Percentiles rank a stretch among this genome's conserved stretches.
These are phyloP conservation scores for Globisporangium canariense DNA, from an alignment of 352 stramenopile species.

Conservation along the genomic window DNA sequence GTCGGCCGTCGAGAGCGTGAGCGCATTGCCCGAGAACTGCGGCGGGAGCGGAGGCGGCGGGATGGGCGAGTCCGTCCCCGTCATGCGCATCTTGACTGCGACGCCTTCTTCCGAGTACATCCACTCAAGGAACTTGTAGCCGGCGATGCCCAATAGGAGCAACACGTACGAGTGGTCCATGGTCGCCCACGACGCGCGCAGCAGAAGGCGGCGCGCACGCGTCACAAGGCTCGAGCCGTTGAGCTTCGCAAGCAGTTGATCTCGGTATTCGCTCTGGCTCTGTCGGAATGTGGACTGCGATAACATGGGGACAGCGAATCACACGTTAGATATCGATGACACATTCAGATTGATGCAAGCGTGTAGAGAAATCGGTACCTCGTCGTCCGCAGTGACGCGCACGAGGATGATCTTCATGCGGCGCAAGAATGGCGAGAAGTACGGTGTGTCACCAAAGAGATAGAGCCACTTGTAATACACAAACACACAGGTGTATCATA, in stretches of 20 bases:
- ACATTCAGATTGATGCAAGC: not conserved
- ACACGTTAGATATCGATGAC: not conserved
- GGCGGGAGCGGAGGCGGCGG: slow-evolving; percentile 73
- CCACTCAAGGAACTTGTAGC: slow-evolving; percentile 88
- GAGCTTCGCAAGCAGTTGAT: slow-evolving; percentile 47
- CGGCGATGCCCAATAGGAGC: slow-evolving; percentile 67
- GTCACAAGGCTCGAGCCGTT: slow-evolving; percentile 37
- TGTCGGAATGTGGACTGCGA: slow-evolving; percentile 45
- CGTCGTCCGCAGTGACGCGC: slow-evolving; percentile 63
- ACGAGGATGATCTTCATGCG: slow-evolving; percentile 74
- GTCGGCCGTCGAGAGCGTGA: slow-evolving; percentile 45
- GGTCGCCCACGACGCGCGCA: slow-evolving; percentile 58
- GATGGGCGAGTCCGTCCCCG: slow-evolving; percentile 46
- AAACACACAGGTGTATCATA: not conserved
- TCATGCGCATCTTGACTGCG: slow-evolving; percentile 55
- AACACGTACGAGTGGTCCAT: slow-evolving; percentile 83
- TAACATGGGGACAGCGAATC: not conserved
- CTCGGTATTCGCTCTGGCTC: slow-evolving; percentile 51
- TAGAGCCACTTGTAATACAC: slow-evolving; percentile 61
- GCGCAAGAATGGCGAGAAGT: slow-evolving; percentile 77
- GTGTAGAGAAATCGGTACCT: slow-evolving; percentile 27
- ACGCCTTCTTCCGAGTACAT: slow-evolving; percentile 85
- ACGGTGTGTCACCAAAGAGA: slow-evolving; percentile 78
- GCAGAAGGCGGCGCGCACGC: slow-evolving; percentile 35
- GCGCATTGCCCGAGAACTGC: slow-evolving; percentile 54